Conservation (phyloP, 2,329 filamentous ascomycete genomes). For the Cladosporium cucumerinum region DNA sequence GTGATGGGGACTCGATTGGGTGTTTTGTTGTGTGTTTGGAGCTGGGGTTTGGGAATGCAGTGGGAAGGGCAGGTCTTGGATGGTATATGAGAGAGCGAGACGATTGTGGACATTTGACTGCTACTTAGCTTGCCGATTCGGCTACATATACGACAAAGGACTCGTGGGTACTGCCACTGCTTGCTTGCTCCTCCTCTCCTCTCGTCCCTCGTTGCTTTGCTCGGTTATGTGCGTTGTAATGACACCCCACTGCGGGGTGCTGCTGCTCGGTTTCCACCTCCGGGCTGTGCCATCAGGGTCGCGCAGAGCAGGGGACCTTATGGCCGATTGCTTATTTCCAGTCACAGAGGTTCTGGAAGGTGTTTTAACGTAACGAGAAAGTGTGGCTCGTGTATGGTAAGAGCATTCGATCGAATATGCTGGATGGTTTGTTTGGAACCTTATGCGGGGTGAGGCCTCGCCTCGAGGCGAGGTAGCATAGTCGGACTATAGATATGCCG, state of each 20-base stretch:
- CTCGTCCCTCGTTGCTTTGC: conserved; percentile 1
- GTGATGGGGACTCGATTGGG: neutral
- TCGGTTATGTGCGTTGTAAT: conserved; percentile 1
- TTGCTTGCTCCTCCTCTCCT: neutral
- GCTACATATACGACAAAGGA: neutral
- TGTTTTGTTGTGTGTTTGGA: neutral
- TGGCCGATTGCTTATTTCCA: neutral
- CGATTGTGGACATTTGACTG: neutral
- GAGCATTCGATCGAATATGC: neutral
- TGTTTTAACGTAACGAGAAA: neutral
- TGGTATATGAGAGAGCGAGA: neutral
- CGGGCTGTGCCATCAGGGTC: neutral
- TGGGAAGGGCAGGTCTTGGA: neutral
- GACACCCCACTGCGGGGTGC: conserved; percentile 1
- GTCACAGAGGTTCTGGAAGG: neutral
- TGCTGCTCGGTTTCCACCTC: neutral
- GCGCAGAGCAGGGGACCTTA: neutral
- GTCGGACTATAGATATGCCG: neutral
- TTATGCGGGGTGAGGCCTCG: neutral
- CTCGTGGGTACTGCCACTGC: neutral
- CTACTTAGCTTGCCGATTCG: neutral
- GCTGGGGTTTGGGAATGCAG: neutral
- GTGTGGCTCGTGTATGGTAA: neutral
- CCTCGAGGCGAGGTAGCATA: neutral
- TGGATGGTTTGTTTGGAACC: neutral